Base-by-base conservation (phyloP, 768 basidiomycete species). In the Glaciozyma martinii region DNA sequence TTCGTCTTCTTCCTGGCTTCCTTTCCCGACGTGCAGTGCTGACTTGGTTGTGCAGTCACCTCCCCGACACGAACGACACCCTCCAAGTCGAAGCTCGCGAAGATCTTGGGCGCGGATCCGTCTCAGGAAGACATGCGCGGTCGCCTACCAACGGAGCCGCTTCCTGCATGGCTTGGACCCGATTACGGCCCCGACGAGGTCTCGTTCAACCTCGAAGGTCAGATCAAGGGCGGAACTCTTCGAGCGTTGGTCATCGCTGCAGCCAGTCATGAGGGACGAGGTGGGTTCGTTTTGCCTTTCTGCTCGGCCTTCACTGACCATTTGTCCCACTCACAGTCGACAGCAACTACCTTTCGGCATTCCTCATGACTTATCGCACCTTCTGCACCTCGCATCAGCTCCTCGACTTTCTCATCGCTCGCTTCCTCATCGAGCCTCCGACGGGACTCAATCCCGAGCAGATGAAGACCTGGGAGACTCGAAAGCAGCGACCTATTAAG, bases 351-450 rank as follows among this genome's bases (percentile, higher is more conserved):
- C 53, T 71, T 6, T 67, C 67, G 74, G 86, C 92, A 1, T 98
- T 98, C 82, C 78, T 98, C 69, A 86, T 95, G 84, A 95, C 94
- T 1, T 95, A 90, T 80, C 90, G 92, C 74, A 92, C 90, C 1
- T 97, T 98, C 76, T 89, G 89, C 21, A 86, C 85, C 8, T 79
- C 88, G 53, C 83, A 88, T 62, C 86, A 90, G 56, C 78, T 98
- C 13, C 86, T 94, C 61, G 85, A 90, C 63, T 80, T 87, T 23
- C 84, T 98, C 25, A 82, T 88, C 10, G 80, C 82, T 52, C 85
- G 94, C 23, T 98, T 91, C 78, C 80, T 82, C 71, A 86, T 92
- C 32, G 80, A 83, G 56, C 81, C 88, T 29, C 94, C 92, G 0
- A 80, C 82, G 8, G 84, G 82, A 9, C 74, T 59, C 1, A 18